Base-by-base conservation (phyloP, 306 rosid genomes). In the Delonix regia region DNA sequence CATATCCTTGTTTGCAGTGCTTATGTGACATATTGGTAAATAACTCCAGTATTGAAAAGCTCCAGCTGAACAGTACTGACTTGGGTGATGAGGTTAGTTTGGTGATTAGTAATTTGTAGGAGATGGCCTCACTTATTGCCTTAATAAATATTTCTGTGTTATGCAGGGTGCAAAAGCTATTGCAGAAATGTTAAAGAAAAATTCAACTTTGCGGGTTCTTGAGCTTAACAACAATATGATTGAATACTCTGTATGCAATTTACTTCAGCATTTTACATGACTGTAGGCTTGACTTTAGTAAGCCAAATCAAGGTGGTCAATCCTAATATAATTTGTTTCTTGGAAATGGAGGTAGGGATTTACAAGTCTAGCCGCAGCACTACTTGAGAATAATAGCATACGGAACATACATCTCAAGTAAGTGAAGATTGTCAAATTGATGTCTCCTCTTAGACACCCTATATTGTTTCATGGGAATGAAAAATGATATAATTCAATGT, bases 181-280 rank as follows among this genome's bases (percentile, higher is more conserved):
- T 81, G 94, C 96, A 9, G 96, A 95, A 83, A 78, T 93, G 94
- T 85, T 95, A 94, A 92, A 88, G 94, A 85, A 81, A 83, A 93
- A 95, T 85, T 81, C 98, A 27, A 91, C 78, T 85, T 86, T 95
- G 86, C 87, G 89, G 73, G 86, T 76, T 79, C 87, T 95, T 73
- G 99, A 95, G 79, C 97, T 92, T 41, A 95, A 95, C 81, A 93
- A 91, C 88, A 95, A 95, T 85, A 85, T 87, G 92, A 92, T 95
- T 45, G 99, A 92, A 81, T 95, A 92, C 89, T 86, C 99, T 86
- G 99, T 95, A 92, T 63, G 98, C 52, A 66, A 39, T 83, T 83
- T 76, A 77, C 75, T 55, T 56, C 62, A 48, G 69, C 71, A 67
- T 80, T 77, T 82, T 79, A 30, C 30, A 61, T 71, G 70, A 68